Base-by-base conservation (phyloP, 2,329 filamentous ascomycete genomes). In the Leptographium radiaticola region DNA sequence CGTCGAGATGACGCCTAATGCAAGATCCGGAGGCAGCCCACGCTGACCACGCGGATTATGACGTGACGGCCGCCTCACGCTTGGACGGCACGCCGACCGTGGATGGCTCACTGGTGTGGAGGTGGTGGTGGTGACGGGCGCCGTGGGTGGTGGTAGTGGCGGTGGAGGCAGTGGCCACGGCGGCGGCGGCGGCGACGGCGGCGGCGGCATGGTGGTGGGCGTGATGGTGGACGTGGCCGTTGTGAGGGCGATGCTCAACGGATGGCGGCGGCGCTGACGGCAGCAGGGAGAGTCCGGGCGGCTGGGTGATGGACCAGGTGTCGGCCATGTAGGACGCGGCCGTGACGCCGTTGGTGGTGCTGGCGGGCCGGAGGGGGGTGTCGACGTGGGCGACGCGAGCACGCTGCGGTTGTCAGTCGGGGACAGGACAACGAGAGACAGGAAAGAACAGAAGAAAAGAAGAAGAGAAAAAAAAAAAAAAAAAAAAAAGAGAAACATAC, bases 261-360 rank as follows among this genome's bases (percentile, higher is more conserved):
- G 15, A 15, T 16, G n/a, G 40, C 18, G n/a, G 40, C n/a, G 25
- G 46, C 34, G 31, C 13, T 6, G 13, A 16, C n/a, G 18, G 18
- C n/a, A 30, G 47, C 46, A 55, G 55, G 12, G 42, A 55, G 48
- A 54, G 55, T 11, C 81, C 77, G 8, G 85, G 83, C 64, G 89
- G 84, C 60, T 91, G 87, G 18, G 89, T 88, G 64, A 95, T 95
- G 39, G 89, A 89, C 90, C 90, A 96, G 1, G 87, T 95, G 60
- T 91, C 84, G 63, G 94, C 87, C 53, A 95, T 77, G 61, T 93
- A 95, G 30, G 87, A 87, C 42, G 84, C 79, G 62, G 79, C 44
- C 30, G 25, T 5, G 44, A 16, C 30, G 25, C 30, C 30, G 44
- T 33, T 12, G 44, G 30, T 34, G 30, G 12, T 33, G 44, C 25